Percentiles rank a stretch among this genome's conserved stretches.
Conservation (phyloP, 352 stramenopile species). For the Aphanomyces invadans region DNA sequence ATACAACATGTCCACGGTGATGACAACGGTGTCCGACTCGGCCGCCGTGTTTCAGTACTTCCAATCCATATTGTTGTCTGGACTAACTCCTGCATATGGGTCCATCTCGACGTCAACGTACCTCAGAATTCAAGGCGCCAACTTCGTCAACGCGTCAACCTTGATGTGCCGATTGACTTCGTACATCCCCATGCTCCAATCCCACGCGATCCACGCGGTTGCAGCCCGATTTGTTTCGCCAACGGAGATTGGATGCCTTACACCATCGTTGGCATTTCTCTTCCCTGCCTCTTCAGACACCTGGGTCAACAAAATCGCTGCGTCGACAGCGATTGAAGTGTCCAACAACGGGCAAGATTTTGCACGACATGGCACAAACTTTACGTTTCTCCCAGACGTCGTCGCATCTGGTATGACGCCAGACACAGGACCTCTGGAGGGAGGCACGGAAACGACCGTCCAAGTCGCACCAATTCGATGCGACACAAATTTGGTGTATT, state of each 20-base stretch:
- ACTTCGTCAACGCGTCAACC: slow-evolving; percentile 10
- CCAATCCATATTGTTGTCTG: background rate
- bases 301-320: background rate
- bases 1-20: slow-evolving; percentile 16
- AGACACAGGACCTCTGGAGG: background rate
- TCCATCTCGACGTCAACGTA: background rate
- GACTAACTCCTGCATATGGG: background rate
- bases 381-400: background rate
- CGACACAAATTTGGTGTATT: background rate
- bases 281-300: background rate
- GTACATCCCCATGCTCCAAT: background rate
- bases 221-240: slow-evolving; percentile 2
- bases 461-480: background rate
- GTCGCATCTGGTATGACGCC: background rate
- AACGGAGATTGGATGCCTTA: slow-evolving; percentile 7
- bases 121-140: background rate
- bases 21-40: background rate
- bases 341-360: slow-evolving; percentile 12
- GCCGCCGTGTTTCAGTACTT: slow-evolving; percentile 15
- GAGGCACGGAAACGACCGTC: slow-evolving; percentile 5
- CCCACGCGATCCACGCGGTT: background rate
- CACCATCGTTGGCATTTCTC: background rate
- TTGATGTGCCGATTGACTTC: slow-evolving; percentile 3
- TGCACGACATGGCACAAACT: background rate
- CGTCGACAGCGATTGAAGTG: background rate